Evolutionary conservation across 73 alveolate genomes (phyloP).

Genomic region (Symbiodinium pilosum): DNA sequence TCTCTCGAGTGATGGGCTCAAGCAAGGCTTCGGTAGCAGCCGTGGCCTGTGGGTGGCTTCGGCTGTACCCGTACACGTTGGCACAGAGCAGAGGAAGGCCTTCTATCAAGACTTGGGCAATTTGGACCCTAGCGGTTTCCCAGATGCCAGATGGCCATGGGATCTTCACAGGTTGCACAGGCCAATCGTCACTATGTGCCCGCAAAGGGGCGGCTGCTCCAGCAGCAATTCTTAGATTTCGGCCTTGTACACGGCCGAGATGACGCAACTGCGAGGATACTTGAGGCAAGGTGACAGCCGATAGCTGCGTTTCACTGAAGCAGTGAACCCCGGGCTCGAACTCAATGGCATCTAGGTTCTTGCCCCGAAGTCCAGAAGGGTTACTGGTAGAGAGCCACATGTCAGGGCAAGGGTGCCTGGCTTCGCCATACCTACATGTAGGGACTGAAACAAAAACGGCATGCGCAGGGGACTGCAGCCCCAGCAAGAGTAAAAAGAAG

Average conservation of each 20-base stretch:
- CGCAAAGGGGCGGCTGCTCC: not conserved
- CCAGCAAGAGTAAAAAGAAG: no score
- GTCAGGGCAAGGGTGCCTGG: not conserved
- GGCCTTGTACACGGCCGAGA: not conserved
- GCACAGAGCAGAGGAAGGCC: not conserved
- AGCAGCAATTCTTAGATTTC: not conserved
- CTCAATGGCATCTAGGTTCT: not conserved
- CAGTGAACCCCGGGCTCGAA: not conserved
- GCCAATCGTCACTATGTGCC: not conserved
- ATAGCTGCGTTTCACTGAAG: not conserved
- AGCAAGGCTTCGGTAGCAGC: not conserved
- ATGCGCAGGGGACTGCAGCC: no score
- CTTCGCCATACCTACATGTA: no score
- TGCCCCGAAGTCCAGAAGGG: not conserved
- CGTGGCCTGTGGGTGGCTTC: not conserved
- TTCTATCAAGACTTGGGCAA: not conserved
- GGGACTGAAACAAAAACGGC: no score
- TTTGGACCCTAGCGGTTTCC: not conserved
- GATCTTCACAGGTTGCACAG: not conserved
- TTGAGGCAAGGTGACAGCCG: not conserved
- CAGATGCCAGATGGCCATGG: not conserved
- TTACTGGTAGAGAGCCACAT: not conserved
- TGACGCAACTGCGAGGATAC: not conserved
- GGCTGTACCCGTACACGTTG: not conserved
- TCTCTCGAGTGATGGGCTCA: not conserved